Percentiles rank a stretch among this genome's conserved stretches.
phyloP scores from a whole-genome alignment of 2,329 filamentous ascomycete genomes.

The Capronia coronata region DNA sequence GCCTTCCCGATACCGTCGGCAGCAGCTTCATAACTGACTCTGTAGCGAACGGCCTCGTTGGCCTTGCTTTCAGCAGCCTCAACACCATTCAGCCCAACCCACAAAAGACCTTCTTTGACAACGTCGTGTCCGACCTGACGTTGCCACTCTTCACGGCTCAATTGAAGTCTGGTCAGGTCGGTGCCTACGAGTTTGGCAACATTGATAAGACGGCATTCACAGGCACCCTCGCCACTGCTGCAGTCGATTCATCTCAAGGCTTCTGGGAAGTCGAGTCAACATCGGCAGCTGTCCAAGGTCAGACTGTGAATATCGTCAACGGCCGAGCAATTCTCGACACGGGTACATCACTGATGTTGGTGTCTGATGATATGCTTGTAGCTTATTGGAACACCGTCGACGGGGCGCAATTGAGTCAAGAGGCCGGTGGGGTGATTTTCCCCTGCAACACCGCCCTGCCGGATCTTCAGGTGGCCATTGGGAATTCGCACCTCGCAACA shows the following conservation, averaged over 20 bases:
- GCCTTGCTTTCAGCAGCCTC: constrained; percentile 59
- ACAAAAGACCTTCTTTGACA: constrained; percentile 70
- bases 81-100: constrained; percentile 58
- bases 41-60: constrained; percentile 62
- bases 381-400: constrained; percentile 55
- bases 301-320: constrained; percentile 32
- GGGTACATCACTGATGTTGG: constrained; percentile 60
- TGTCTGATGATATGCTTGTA: constrained; percentile 50
- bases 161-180: constrained; percentile 54
- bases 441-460: constrained; percentile 52
- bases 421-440: constrained; percentile 49
- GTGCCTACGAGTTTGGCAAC: constrained; percentile 67
- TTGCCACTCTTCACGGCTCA: constrained; percentile 66
- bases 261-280: constrained; percentile 63
- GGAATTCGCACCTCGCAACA: constrained; percentile 44
- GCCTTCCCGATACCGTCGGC: constrained; percentile 57
- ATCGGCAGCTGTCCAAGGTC: constrained; percentile 50
- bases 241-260: constrained; percentile 55
- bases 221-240: constrained; percentile 56
- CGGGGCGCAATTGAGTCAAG: constrained; percentile 43
- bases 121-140: constrained; percentile 54
- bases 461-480: constrained; percentile 51
- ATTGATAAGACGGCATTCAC: constrained; percentile 60
- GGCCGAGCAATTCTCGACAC: constrained; percentile 58
- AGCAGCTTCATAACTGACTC: constrained; percentile 53